Base-by-base conservation (phyloP, 192 early-diverging fungal genomes). In the Funneliformis geosporum region DNA sequence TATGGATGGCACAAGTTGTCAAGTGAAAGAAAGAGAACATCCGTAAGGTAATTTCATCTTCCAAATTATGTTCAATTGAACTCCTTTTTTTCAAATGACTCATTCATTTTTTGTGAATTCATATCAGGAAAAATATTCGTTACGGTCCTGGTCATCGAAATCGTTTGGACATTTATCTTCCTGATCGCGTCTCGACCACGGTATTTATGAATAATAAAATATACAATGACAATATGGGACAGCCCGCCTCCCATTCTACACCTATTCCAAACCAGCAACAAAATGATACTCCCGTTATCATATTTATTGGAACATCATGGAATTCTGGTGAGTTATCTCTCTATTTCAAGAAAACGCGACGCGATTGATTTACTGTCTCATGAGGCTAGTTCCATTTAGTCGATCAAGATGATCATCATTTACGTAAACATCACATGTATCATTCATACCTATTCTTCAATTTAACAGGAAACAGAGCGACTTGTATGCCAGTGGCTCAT, bases 401-500 rank as follows among this genome's bases (percentile, higher is more conserved):
- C n/a, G n/a, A n/a, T n/a, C n/a, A n/a, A n/a, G n/a, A n/a, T n/a
- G n/a, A n/a, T n/a, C n/a, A n/a, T n/a, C n/a, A n/a, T n/a, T n/a
- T n/a, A n/a, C n/a, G n/a, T n/a, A n/a, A n/a, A n/a, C n/a, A n/a
- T n/a, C n/a, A n/a, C n/a, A n/a, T n/a, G n/a, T n/a, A n/a, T n/a
- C n/a, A n/a, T n/a, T n/a, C n/a, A 50, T 42, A 43, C 42, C 38
- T 76, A 6, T 42, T 43, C 16, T 8, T 16, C 12, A 62, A 62
- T 23, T 42, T 61, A 3, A 64, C 14, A 78, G 85, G 85, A 60
- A 83, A 84, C 39, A 84, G 83, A 76, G 76, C 75, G 43, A 86
- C 80, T 78, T 80, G 83, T 46, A 84, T 86, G 85, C 85, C 85
- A 60, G 79, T 84, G 71, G 85, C 85, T 14, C 81, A 86, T 75